Percentiles rank a stretch among this genome's conserved stretches.
These are phyloP conservation scores for Plantago rigida DNA, from an alignment of 305 asterid genomes.

Conservation along the genomic window DNA sequence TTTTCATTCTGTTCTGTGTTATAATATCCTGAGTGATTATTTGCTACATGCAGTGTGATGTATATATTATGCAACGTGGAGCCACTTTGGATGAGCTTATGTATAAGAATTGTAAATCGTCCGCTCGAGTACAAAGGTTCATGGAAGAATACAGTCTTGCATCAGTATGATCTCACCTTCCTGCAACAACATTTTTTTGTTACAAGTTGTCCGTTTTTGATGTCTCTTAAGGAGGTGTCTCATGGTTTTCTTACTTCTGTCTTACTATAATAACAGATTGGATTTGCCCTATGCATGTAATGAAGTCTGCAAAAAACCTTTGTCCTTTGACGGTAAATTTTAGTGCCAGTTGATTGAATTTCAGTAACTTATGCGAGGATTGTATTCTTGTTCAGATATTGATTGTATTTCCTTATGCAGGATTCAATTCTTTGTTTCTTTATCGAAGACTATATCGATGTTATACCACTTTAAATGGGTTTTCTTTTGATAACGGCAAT, in stretches of 20 bases:
- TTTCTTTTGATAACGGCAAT: slow-evolving; percentile 72
- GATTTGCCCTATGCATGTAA: slow-evolving; percentile 38
- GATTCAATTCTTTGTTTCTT: slow-evolving; percentile 72
- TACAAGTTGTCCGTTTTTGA: background rate
- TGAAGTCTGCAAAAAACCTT: slow-evolving; percentile 33
- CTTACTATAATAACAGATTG: slow-evolving; percentile 39
- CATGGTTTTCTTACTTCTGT: slow-evolving; percentile 24
- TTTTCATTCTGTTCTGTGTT: slow-evolving; percentile 16
- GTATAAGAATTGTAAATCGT: slow-evolving; percentile 55
- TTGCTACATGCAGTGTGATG: slow-evolving; percentile 60
- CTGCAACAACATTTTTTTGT: slow-evolving; percentile 16
- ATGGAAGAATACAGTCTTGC: slow-evolving; percentile 85
- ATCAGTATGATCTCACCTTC: slow-evolving; percentile 51
- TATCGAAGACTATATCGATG: slow-evolving; percentile 82
- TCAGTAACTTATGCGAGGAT: slow-evolving; percentile 19
- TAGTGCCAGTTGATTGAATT: slow-evolving; percentile 7
- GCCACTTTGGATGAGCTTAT: slow-evolving; percentile 83
- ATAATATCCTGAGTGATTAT: slow-evolving; percentile 23
- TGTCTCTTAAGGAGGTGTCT: slow-evolving; percentile 11
- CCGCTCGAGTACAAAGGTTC: slow-evolving; percentile 75
- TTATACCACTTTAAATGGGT: slow-evolving; percentile 66
- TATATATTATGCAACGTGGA: slow-evolving; percentile 86
- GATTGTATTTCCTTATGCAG: slow-evolving; percentile 41
- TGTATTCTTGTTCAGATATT: slow-evolving; percentile 24
- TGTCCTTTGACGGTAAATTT: slow-evolving; percentile 63